phyloP scores from a whole-genome alignment of 345 rosid species.

The Gossypium raimondii region DNA sequence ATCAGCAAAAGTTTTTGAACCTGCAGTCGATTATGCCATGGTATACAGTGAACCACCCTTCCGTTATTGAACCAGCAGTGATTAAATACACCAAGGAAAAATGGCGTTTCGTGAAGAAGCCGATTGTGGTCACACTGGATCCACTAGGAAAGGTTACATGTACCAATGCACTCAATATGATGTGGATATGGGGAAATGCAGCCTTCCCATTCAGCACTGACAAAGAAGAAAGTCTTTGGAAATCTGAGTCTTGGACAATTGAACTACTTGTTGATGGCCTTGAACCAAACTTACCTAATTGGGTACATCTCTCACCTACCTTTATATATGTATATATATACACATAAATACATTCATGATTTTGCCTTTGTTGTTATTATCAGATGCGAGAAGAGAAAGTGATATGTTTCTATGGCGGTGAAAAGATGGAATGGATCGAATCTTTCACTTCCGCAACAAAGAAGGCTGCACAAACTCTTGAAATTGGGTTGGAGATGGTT shows the following conservation, averaged over 20 bases:
- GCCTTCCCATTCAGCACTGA: constrained; percentile 72
- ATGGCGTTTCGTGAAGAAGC: constrained; percentile 67
- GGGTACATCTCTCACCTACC: constrained; percentile 32
- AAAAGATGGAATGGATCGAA: constrained; percentile 61
- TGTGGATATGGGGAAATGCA: constrained; percentile 68
- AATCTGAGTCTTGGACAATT: constrained; percentile 50
- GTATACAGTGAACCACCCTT: constrained; percentile 62
- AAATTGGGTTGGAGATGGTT: constrained; percentile 49
- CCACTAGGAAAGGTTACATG: constrained; percentile 71
- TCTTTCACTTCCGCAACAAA: constrained; percentile 40
- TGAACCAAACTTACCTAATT: constrained; percentile 32
- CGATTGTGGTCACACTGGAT: constrained; percentile 70
- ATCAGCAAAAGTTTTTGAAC: constrained; percentile 22
- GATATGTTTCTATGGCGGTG: constrained; percentile 76
- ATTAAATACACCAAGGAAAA: constrained; percentile 48
- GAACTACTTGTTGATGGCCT: constrained; percentile 52
- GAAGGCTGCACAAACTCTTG: constrained; percentile 31
- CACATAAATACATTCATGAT: not conserved
- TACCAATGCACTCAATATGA: constrained; percentile 77
- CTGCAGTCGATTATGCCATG: constrained; percentile 60
- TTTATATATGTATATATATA: not conserved
- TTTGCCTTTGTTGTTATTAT: not conserved
- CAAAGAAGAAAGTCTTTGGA: constrained; percentile 64
- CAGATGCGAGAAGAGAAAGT: constrained; percentile 41
- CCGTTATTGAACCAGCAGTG: constrained; percentile 44